Evolutionary conservation across 441 rosid genomes (phyloP), one percentile per base, ranked within the genome.

Genomic region (Populus hybrid): DNA sequence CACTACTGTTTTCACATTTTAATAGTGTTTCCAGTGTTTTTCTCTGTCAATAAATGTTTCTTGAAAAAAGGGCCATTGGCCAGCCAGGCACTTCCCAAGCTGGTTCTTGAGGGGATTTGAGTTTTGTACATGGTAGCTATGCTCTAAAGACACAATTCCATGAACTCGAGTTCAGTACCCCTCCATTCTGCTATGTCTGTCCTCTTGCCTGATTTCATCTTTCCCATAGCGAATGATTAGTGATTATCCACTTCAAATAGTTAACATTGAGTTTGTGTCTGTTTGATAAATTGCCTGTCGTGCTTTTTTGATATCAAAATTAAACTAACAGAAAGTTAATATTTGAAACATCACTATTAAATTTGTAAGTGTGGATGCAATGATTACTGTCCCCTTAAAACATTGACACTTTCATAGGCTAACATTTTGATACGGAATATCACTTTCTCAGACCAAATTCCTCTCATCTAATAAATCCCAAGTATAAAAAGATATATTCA

Each of bases 11-110:
- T 69, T 83, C 69, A 59, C 20, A 29, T 20, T 68, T 7, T 20
- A 36, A 28, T 12, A 35, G 26, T 59, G 59, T 78, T 28, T 81
- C 66, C 72, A 26, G 33, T 65, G 65, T 78, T 35, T 81, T 59
- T 74, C 31, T 26, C 68, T 78, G 70, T 3, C 40, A 12, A 29
- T 31, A 26, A 67, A 18, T 26, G 7, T 35, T 18, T 31, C 36
- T 38, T 4, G 18, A 7, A 70, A 70, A 38, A 31, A 9, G 12
- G 45, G 11, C 6, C 71, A 68, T 31, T 33, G 2, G 71, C 65
- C 65, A 21, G 28, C 65, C 28, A 63, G 10, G 65, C 0, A 63
- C 65, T 0, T 63, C 65, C 28, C 23, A 2, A 23, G 65, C 65
- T 63, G 12, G 11, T 23, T 1, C 28, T 23, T 63, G 65, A 63